Percentiles rank a stretch among this genome's conserved stretches.
These are phyloP conservation scores for Theileria equi DNA, from an alignment of 169 alveolate genomes.

Conservation along the genomic window DNA sequence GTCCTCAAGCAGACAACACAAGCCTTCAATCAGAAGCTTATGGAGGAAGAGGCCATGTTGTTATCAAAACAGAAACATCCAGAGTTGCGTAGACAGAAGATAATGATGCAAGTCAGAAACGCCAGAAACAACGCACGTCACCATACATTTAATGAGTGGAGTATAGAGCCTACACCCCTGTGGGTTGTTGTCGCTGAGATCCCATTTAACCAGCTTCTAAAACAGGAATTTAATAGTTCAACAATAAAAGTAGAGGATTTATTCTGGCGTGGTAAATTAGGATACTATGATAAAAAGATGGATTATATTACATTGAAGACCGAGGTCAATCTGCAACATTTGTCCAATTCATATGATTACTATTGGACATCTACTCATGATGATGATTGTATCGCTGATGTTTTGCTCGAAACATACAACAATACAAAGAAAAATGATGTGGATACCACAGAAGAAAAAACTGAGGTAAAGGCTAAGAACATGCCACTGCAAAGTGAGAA, in stretches of 20 bases:
- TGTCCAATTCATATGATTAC: constrained; percentile 66
- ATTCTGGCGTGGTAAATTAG: constrained; percentile 83
- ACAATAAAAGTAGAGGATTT: constrained; percentile 77
- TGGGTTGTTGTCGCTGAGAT: constrained; percentile 86
- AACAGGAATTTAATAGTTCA: constrained; percentile 73
- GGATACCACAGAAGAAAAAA: constrained; percentile 40
- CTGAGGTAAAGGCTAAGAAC: constrained; percentile 16
- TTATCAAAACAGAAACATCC: constrained; percentile 72
- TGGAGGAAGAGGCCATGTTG: constrained; percentile 76
- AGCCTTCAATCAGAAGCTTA: constrained; percentile 77
- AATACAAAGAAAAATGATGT: constrained; percentile 16
- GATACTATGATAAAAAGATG: constrained; percentile 77
- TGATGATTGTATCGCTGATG: constrained; percentile 79
- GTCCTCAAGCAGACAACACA: constrained; percentile 73
- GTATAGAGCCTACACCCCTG: constrained; percentile 86
- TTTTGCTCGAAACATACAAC: constrained; percentile 49
- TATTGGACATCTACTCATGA: constrained; percentile 84
- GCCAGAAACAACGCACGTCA: constrained; percentile 80
- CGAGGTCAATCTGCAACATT: constrained; percentile 69
- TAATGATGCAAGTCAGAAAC: constrained; percentile 70
- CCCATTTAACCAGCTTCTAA: constrained; percentile 82
- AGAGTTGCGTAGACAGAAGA: constrained; percentile 71
- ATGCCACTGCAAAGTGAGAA: constrained; percentile 29
- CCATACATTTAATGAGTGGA: constrained; percentile 88
- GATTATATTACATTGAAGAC: constrained; percentile 81